phyloP scores from a whole-genome alignment of 306 rosid genomes.

The Luffa acutangula region DNA sequence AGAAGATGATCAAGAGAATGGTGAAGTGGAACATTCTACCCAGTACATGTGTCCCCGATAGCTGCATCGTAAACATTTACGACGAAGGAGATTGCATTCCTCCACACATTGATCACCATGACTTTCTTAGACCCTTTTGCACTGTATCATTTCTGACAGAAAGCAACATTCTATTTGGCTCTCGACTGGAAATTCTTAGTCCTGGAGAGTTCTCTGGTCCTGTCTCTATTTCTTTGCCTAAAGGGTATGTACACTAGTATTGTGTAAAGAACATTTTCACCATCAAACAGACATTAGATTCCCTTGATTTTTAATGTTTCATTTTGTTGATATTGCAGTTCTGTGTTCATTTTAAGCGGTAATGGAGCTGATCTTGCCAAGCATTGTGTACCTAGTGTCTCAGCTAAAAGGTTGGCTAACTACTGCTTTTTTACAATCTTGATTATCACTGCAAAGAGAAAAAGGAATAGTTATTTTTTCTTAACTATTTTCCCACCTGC shows the following conservation, averaged over 20 bases:
- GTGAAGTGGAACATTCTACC: constrained; percentile 38
- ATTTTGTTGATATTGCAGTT: constrained; percentile 22
- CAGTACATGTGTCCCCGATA: constrained; percentile 37
- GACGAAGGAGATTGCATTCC: constrained; percentile 66
- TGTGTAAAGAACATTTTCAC: background rate
- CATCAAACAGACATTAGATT: background rate
- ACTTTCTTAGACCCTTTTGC: constrained; percentile 43
- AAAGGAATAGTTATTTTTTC: background rate
- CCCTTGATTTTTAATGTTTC: background rate
- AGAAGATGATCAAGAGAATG: constrained; percentile 47
- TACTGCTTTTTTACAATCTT: background rate
- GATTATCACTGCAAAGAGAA: background rate
- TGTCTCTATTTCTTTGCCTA: constrained; percentile 22
- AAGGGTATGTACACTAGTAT: constrained; percentile 24
- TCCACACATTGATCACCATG: constrained; percentile 56
- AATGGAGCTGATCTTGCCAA: constrained; percentile 50
- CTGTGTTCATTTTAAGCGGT: constrained; percentile 36
- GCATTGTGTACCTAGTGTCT: constrained; percentile 46
- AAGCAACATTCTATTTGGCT: constrained; percentile 37
- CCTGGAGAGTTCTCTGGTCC: constrained; percentile 47
- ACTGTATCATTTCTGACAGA: constrained; percentile 35
- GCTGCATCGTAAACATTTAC: constrained; percentile 66
- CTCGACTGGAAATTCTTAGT: constrained; percentile 13
- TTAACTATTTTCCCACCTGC: background rate
- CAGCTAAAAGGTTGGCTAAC: constrained; percentile 25